A percentile compares a stretch with the other conserved stretches of the same genome.
These are phyloP conservation scores for Jimgerdemannia lactiflua DNA, from an alignment of 192 early-diverging fungal genomes.

Conservation along the genomic window DNA sequence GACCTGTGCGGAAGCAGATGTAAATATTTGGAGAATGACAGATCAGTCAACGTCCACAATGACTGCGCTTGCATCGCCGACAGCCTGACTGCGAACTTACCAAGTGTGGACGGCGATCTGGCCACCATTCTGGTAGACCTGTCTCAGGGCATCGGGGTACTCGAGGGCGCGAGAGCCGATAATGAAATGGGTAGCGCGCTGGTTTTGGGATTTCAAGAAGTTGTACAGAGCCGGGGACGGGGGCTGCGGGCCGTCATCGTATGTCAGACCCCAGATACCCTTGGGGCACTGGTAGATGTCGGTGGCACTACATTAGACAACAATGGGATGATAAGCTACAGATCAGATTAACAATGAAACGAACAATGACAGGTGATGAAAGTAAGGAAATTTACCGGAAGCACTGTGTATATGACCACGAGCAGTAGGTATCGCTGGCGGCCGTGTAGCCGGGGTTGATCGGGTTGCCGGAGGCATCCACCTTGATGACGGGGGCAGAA, in stretches of 20 bases:
- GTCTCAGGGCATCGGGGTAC: conserved; percentile 35
- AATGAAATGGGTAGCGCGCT: conserved; percentile 14
- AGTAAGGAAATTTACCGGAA: background rate
- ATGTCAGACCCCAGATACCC: conserved; percentile 37
- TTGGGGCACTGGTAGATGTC: conserved; percentile 28
- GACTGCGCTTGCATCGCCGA: no score
- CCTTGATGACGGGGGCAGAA: background rate
- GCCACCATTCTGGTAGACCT: conserved; percentile 35
- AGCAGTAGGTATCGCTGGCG: conserved; percentile 16
- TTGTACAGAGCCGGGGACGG: conserved; percentile 21
- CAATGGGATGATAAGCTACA: background rate
- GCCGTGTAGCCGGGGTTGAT: background rate
- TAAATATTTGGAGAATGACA: no score
- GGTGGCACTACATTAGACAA: background rate
- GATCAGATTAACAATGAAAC: background rate
- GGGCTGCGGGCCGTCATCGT: conserved; percentile 38
- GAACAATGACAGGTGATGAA: background rate
- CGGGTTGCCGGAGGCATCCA: conserved; percentile 13
- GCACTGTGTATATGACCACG: conserved; percentile 20
- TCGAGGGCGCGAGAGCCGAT: conserved; percentile 48
- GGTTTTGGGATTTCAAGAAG: conserved; percentile 13
- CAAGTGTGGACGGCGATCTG: conserved; percentile 42
- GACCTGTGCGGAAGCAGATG: conserved; percentile 10
- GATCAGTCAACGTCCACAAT: no score
- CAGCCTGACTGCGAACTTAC: background rate